These are phyloP conservation scores for Monosporozyma unispora DNA, from an alignment of 805 yeast species.

Conservation along the genomic window DNA sequence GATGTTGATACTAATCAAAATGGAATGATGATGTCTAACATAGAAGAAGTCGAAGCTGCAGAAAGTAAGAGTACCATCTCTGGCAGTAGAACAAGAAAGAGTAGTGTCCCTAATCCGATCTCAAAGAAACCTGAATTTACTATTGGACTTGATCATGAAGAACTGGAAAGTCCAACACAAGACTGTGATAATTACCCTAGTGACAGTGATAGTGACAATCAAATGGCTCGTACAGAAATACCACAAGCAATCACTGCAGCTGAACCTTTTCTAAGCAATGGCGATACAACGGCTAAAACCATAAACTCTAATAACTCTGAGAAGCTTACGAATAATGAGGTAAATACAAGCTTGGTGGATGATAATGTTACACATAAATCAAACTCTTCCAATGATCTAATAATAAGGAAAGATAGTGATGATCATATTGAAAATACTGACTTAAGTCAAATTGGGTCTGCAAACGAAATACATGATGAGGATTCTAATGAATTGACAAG, in stretches of 20 bases:
- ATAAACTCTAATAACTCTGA: background rate
- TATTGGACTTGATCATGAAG: constrained; percentile 3
- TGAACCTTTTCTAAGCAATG: background rate
- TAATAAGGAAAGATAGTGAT: constrained; percentile 12
- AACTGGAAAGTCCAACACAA: background rate
- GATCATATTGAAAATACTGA: constrained; percentile 18
- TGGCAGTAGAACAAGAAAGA: background rate
- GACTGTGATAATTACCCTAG: background rate
- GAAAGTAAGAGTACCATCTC: constrained; percentile 2
- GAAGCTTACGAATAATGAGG: background rate
- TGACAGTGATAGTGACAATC: background rate
- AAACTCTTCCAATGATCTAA: background rate
- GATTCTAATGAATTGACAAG: constrained; percentile 16
- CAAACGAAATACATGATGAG: constrained; percentile 7
- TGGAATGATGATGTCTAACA: background rate
- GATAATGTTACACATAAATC: background rate
- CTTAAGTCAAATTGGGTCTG: constrained; percentile 8
- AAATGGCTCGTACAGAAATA: background rate
- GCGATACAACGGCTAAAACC: background rate
- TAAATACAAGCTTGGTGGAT: background rate
- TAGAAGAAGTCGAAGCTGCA: constrained; percentile 13
- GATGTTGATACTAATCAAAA: background rate
- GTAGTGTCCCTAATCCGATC: background rate
- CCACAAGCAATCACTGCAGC: background rate
- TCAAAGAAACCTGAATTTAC: constrained; percentile 4